These are phyloP conservation scores for Colletotrichum endophyticum DNA, from an alignment of 2,329 filamentous ascomycete genomes.

Conservation along the genomic window DNA sequence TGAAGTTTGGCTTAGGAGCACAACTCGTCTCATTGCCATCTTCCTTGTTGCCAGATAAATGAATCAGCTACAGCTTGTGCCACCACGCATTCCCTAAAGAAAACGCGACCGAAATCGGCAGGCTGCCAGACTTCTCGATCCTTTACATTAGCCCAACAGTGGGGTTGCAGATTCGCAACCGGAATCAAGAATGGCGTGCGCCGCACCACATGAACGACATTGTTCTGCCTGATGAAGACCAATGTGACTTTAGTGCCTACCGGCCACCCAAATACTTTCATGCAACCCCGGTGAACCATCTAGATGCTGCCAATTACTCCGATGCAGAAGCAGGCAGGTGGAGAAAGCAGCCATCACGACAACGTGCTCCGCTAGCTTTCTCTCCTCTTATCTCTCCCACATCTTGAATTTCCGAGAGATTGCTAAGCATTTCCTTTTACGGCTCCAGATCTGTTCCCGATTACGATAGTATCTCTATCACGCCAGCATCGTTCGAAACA, in stretches of 20 bases:
- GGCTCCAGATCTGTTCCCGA: not conserved
- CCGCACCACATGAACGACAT: not conserved
- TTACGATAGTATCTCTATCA: not conserved
- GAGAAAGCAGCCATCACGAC: not conserved
- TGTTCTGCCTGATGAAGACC: not conserved
- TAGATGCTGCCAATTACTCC: not conserved
- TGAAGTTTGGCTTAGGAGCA: not conserved
- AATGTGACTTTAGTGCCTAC: not conserved
- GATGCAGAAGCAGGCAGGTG: not conserved
- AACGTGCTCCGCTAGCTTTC: not conserved
- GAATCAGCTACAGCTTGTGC: not conserved
- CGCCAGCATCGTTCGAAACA: not conserved
- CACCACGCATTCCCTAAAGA: not conserved
- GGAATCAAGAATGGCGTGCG: not conserved
- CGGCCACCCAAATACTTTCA: not conserved
- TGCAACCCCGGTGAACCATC: not conserved
- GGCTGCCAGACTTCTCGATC: not conserved
- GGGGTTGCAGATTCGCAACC: not conserved
- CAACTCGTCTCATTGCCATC: not conserved
- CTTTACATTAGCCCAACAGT: not conserved
- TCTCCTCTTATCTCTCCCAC: not conserved
- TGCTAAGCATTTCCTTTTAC: not conserved
- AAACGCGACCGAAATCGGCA: not conserved
- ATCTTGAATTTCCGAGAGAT: not conserved
- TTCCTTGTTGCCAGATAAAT: not conserved